Evolutionary conservation across 169 alveolate genomes (phyloP), one percentile per base, ranked within the genome.

Genomic region (Cardiosporidium cionae): DNA sequence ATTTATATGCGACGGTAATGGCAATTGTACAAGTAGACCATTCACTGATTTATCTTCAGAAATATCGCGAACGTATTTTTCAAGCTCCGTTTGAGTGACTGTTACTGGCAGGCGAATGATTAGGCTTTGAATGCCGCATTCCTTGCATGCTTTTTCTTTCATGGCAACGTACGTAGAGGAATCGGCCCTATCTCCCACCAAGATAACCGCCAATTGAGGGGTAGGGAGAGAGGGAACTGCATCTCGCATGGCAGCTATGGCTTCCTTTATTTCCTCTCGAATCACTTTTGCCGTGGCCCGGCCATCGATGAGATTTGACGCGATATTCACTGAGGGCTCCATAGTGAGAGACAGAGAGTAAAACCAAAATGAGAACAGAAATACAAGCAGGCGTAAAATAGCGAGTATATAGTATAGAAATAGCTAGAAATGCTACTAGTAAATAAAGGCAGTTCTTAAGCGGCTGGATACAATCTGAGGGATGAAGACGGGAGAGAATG

Each of bases 11-110:
- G 29, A 35, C 7, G 93, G 92, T n/a, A 89, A 67, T 9, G 94
- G 94, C 0, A 87, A 73, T 33, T 65, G 72, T 0, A 88, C 82
- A 27, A 88, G 53, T 33, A 88, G 78, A 36, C 90, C 90, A 54
- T 73, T 65, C 4, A 87, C 81, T n/a, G 36, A 44, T 7, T 72
- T 68, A 54, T 86, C 80, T 0, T 62, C 73, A 28, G 69, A 37
- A 29, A 84, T 74, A 52, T 84, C 83, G 25, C 68, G 22, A 67
- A 87, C 84, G 3, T 32, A 31, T 16, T 67, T 64, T 23, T 28
- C 52, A 0, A 87, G 71, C 32, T 86, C 87, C 16, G 70, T 78
- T 44, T 80, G 65, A 9, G 54, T 32, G 54, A 65, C 54, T 6
- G 73, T 27, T 6, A 3, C 44, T 6, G 72, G 72, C 54, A 65